These are phyloP conservation scores for Coemansia sp. DNA, from an alignment of 192 early-diverging fungal genomes.

Conservation along the genomic window DNA sequence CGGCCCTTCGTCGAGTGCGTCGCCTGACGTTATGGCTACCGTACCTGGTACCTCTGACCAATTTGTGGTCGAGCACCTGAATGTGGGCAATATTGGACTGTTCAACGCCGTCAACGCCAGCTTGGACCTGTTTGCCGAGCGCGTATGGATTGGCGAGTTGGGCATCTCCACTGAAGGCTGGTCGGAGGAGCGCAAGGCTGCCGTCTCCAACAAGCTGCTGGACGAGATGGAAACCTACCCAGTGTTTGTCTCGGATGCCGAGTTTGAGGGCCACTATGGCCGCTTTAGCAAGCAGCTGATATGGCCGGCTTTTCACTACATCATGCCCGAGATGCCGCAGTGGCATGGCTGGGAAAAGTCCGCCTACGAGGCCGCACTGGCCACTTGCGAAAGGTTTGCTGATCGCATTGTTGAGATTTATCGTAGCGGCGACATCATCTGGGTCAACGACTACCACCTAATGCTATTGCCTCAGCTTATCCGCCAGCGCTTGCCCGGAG, in stretches of 20 bases:
- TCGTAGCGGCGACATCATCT: slow-evolving; percentile 84
- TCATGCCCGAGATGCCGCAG: slow-evolving; percentile 84
- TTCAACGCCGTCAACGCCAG: slow-evolving; percentile 85
- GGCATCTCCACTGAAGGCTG: slow-evolving; percentile 72
- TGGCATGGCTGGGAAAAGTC: slow-evolving; percentile 73
- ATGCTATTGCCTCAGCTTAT: slow-evolving; percentile 90
- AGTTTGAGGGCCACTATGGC: slow-evolving; percentile 90
- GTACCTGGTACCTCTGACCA: slow-evolving; percentile 44
- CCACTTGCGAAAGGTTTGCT: slow-evolving; percentile 84
- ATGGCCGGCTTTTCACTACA: slow-evolving; percentile 97
- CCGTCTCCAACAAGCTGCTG: slow-evolving; percentile 61
- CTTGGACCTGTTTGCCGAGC: slow-evolving; percentile 55
- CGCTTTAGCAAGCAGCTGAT: slow-evolving; percentile 96
- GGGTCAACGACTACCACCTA: slow-evolving; percentile 98
- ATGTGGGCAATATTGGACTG: slow-evolving; percentile 89
- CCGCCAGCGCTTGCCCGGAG: slow-evolving; percentile 75
- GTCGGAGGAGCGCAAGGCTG: slow-evolving; percentile 58
- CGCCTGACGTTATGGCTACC: slow-evolving; percentile 7
- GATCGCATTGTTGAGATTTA: slow-evolving; percentile 75
- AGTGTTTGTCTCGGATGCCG: slow-evolving; percentile 75
- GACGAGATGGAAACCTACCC: slow-evolving; percentile 68
- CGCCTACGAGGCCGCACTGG: slow-evolving; percentile 79
- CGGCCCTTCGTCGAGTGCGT: not conserved
- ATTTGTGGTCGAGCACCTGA: slow-evolving; percentile 72
- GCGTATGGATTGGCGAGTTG: slow-evolving; percentile 75